Conservation (phyloP, 768 basidiomycete species). For the Sporobolomyces pararoseus region DNA sequence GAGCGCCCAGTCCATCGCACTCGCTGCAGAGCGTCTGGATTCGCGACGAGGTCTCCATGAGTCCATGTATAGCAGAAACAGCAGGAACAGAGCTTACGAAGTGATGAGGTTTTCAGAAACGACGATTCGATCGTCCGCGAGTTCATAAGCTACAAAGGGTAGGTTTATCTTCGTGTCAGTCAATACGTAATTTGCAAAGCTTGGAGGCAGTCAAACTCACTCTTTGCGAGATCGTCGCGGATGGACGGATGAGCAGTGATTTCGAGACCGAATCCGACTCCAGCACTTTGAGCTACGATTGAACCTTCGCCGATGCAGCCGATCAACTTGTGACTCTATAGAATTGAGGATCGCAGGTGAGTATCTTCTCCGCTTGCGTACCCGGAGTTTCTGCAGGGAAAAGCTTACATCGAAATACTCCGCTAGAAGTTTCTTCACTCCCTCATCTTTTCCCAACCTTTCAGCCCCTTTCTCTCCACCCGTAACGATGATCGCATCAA, state of each 20-base stretch:
- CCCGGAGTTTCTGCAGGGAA: too few relatives aligned
- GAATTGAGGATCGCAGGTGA: too few relatives aligned
- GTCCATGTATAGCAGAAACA: too few relatives aligned
- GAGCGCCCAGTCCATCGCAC: constrained; percentile 34
- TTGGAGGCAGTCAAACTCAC: too few relatives aligned
- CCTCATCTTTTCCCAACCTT: constrained; percentile 19
- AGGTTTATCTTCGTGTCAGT: too few relatives aligned
- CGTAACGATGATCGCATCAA: constrained; percentile 36
- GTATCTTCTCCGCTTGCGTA: too few relatives aligned
- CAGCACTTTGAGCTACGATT: constrained; percentile 32
- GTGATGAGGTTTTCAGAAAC: constrained; percentile 34
- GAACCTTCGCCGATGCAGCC: constrained; percentile 40
- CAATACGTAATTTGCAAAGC: too few relatives aligned
- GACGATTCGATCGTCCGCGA: constrained; percentile 37
- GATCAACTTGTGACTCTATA: constrained; percentile 30
- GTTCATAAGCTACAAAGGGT: too few relatives aligned
- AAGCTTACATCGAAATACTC: constrained; percentile 17
- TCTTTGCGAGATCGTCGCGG: constrained; percentile 32
- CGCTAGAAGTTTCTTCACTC: constrained; percentile 20
- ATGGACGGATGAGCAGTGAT: constrained; percentile 41
- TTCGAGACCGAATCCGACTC: constrained; percentile 28
- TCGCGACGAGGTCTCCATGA: too few relatives aligned
- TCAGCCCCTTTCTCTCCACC: constrained; percentile 42
- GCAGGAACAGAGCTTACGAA: too few relatives aligned
- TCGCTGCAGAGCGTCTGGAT: too few relatives aligned